A percentile compares a stretch with the other conserved stretches of the same genome.
Conservation (phyloP, 2,329 filamentous ascomycete species). For the Xylariaceae sp. region DNA sequence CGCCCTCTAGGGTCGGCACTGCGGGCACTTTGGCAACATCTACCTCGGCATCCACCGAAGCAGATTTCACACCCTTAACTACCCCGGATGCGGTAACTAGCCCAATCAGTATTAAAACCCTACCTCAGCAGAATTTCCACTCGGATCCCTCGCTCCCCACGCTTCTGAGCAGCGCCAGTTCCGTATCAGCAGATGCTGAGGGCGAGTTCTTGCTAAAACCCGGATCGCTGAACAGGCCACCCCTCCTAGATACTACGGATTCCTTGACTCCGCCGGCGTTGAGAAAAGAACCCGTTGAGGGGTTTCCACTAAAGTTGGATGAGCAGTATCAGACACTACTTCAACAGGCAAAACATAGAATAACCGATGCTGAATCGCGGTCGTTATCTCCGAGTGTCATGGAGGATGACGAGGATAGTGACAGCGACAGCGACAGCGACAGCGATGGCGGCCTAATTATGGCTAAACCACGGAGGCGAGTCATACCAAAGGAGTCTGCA, state of each 20-base stretch:
- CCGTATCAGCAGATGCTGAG: conserved; percentile 59
- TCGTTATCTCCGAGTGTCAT: conserved; percentile 23
- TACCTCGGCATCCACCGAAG: conserved; percentile 49
- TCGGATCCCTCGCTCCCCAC: conserved; percentile 63
- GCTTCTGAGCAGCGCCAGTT: conserved; percentile 60
- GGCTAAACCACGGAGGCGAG: conserved; percentile 48
- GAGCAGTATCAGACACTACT: conserved; percentile 29
- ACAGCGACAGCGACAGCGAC: conserved; percentile 51
- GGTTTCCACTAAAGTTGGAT: conserved; percentile 44
- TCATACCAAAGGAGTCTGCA: conserved; percentile 28
- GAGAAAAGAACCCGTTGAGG: conserved; percentile 43
- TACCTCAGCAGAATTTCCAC: conserved; percentile 47
- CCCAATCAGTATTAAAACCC: conserved; percentile 41
- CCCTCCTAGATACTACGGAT: conserved; percentile 50
- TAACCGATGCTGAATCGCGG: no score
- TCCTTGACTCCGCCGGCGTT: conserved; percentile 52
- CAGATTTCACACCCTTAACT: conserved; percentile 48
- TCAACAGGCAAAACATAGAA: conserved; percentile 20
- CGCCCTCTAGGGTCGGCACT: conserved; percentile 40
- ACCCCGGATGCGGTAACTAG: conserved; percentile 52
- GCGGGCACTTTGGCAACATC: conserved; percentile 47
- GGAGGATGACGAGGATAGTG: conserved; percentile 47
- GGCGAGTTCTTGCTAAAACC: conserved; percentile 54
- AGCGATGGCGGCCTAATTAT: conserved; percentile 54
- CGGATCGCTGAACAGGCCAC: conserved; percentile 42